Evolutionary conservation across 345 rosid genomes (phyloP).

Genomic region (Salix purpurea): DNA sequence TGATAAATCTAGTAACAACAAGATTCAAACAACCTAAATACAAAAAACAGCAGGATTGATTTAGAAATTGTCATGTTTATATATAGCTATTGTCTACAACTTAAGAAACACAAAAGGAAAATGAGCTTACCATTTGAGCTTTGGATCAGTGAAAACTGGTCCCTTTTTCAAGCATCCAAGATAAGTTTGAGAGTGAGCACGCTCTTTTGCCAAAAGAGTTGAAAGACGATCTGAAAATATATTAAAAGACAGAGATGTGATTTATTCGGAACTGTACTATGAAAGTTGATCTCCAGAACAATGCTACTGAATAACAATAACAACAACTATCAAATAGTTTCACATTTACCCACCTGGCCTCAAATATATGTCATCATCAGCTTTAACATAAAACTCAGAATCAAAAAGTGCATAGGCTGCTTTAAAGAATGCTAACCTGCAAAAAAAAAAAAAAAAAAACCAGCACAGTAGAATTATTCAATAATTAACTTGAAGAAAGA

Average conservation of each 20-base stretch:
- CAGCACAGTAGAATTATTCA: not conserved
- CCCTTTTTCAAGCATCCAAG: constrained; percentile 95
- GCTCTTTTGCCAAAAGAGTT: constrained; percentile 70
- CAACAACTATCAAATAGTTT: not conserved
- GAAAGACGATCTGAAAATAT: constrained; percentile 63
- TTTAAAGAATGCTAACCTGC: constrained; percentile 82
- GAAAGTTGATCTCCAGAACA: not conserved
- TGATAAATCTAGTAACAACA: not conserved
- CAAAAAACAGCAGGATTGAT: not conserved
- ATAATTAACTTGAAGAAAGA: not conserved
- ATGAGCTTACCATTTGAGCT: constrained; percentile 69
- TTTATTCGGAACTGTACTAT: not conserved
- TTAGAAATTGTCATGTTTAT: not conserved
- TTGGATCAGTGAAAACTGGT: constrained; percentile 80
- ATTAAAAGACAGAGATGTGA: constrained; percentile 1
- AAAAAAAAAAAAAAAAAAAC: not conserved
- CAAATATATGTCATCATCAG: constrained; percentile 88
- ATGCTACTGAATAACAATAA: not conserved
- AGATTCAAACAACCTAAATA: not conserved
- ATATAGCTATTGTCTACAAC: not conserved
- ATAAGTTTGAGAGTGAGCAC: constrained; percentile 77
- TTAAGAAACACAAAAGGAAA: not conserved
- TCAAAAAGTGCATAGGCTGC: constrained; percentile 82
- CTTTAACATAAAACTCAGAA: constrained; percentile 86
- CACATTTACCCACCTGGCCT: constrained; percentile 63